Base-by-base conservation (phyloP, 345 rosid genomes). In the Moringa oleifera region DNA sequence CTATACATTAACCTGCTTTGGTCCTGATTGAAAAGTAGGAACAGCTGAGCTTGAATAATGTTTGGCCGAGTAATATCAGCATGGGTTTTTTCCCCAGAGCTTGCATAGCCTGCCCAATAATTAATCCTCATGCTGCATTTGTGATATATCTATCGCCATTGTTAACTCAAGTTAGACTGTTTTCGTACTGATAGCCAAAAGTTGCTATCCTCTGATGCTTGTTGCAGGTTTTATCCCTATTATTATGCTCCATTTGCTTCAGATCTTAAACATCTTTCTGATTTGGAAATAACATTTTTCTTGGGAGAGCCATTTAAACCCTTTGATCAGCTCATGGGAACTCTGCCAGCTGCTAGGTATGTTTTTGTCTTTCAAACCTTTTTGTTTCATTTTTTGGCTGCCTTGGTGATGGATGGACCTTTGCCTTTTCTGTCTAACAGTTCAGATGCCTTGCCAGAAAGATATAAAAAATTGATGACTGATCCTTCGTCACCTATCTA, bases 191-290 rank as follows among this genome's bases (percentile, higher is more conserved):
- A 5, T 4, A 33, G 11, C 5, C 11, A 11, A 33, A 41, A 41
- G 47, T 41, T 15, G 47, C 13, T 1, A 5, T 1, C 17, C 1
- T 41, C 47, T 41, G 13, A 4, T 67, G 37, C 65, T 64, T 71
- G 16, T 63, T 80, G 71, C 90, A 95, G 98, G 99, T 89, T 87
- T 81, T 95, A 95, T 74, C 98, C 99, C 33, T 91, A 82, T 77
- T 97, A 95, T 72, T 95, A 91, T 79, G 98, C 99, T 50, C 99
- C 99, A 57, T 95, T 95, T 85, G 98, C 99, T 77, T 91, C 98
- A 25, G 99, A 95, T 77, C 87, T 95, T 68, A 81, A 79, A 62
- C 88, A 78, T 76, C 81, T 95, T 62, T 51, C 75, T 58, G 94
- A 86, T 65, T 58, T 87, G 80, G 99, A 95, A 75, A 84, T 91